Percentiles rank a stretch among this genome's conserved stretches.
Evolutionary conservation across 164 flowering plant genomes (phyloP).

Genomic region (Dillenia suffruticosa): DNA sequence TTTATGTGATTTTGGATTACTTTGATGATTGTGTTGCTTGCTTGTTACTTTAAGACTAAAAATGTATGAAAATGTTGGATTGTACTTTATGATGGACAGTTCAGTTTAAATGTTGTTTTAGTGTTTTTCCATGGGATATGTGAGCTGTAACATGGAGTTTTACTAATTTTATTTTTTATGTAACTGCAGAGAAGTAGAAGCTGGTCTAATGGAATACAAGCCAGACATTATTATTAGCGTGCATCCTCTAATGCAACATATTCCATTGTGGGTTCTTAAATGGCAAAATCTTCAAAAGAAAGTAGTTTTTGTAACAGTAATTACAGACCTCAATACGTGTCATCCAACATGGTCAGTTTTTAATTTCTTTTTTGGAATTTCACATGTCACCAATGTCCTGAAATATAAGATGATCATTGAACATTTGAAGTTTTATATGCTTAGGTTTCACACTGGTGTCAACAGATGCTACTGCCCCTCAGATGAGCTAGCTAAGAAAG

Average conservation of each 20-base stretch:
- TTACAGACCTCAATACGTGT: conserved; percentile 90
- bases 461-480: conserved; percentile 95
- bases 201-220: conserved; percentile 96
- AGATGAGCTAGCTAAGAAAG: conserved; percentile 84
- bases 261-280: conserved; percentile 91
- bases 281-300: conserved; percentile 93
- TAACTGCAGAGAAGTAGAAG: conserved; percentile 79
- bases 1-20: no score
- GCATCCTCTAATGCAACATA: conserved; percentile 97
- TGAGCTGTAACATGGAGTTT: no score
- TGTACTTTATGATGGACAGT: no score
- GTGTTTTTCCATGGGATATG: no score
- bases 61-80: no score
- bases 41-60: no score
- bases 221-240: conserved; percentile 97
- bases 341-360: conserved; percentile 82
- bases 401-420: no score
- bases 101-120: no score
- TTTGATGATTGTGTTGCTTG: no score
- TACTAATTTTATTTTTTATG: conserved; percentile 9
- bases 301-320: conserved; percentile 87
- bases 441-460: conserved; percentile 89
- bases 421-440: conserved; percentile 1
- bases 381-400: no score
- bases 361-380: no score